These are phyloP conservation scores for Ailanthus altissimus DNA, from an alignment of 345 rosid species.

Conservation along the genomic window DNA sequence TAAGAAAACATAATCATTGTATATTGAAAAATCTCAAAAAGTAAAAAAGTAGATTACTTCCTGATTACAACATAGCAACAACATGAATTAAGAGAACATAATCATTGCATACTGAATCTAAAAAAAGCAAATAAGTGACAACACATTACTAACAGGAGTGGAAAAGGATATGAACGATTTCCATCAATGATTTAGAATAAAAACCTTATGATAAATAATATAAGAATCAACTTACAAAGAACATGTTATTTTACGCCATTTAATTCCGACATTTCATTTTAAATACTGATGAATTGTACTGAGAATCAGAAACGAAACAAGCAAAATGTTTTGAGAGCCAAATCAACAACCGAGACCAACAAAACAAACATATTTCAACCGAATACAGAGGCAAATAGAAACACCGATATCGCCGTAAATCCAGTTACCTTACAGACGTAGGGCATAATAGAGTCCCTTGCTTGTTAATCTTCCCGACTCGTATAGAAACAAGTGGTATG, in stretches of 20 bases:
- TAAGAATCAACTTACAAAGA: background rate
- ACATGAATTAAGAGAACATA: background rate
- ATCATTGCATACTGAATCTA: background rate
- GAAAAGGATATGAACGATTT: background rate
- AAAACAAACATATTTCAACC: no score
- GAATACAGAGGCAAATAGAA: background rate
- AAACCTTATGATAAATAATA: background rate
- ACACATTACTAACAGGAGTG: background rate
- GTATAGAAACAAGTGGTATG: conserved; percentile 84
- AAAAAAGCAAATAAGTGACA: background rate
- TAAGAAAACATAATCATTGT: background rate
- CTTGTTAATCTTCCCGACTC: conserved; percentile 84
- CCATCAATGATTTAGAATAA: background rate
- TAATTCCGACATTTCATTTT: background rate
- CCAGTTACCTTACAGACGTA: conserved; percentile 65
- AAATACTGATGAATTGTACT: background rate
- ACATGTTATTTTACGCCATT: background rate
- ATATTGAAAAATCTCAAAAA: background rate
- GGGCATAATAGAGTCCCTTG: conserved; percentile 71
- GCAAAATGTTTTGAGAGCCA: background rate
- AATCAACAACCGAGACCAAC: background rate
- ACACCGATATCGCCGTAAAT: background rate
- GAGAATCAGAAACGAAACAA: background rate
- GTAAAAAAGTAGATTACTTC: no score
- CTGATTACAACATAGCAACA: background rate